Percentiles rank a stretch among this genome's conserved stretches.
Evolutionary conservation across 345 rosid species (phyloP).

Genomic region (Hirschfeldia incana): DNA sequence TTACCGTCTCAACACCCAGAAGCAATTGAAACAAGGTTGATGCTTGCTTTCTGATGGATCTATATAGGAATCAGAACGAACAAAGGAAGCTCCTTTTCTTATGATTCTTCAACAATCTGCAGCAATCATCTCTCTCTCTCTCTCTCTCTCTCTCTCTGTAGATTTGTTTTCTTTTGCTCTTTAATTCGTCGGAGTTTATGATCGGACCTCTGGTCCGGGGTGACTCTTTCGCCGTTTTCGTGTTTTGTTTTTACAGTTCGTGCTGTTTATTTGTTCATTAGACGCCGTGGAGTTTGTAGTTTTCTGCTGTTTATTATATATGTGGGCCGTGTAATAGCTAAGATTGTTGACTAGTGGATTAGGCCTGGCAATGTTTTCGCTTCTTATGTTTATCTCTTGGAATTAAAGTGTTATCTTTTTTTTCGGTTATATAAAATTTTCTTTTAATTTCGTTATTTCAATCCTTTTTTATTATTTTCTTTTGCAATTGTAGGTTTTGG

Average conservation of each 20-base stretch:
- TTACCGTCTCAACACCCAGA: neutral
- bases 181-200: constrained; percentile 32
- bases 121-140: constrained; percentile 1
- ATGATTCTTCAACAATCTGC: neutral
- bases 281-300: constrained; percentile 10
- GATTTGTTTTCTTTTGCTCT: constrained; percentile 20
- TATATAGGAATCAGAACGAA: neutral
- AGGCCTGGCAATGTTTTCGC: too few relatives aligned
- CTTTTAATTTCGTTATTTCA: neutral
- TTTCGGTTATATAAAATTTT: too few relatives aligned
- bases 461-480: neutral
- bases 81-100: constrained; percentile 8
- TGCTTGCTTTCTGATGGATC: constrained; percentile 24
- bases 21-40: neutral
- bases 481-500: neutral
- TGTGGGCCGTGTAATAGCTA: neutral
- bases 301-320: neutral
- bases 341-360: too few relatives aligned
- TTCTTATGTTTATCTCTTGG: too few relatives aligned
- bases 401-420: too few relatives aligned
- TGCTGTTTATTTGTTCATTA: constrained; percentile 13
- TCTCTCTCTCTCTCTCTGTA: constrained; percentile 3
- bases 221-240: constrained; percentile 25
- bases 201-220: constrained; percentile 23
- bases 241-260: constrained; percentile 4